Base-by-base conservation (phyloP, 2,329 filamentous ascomycete genomes). In the Alternaria sp. region DNA sequence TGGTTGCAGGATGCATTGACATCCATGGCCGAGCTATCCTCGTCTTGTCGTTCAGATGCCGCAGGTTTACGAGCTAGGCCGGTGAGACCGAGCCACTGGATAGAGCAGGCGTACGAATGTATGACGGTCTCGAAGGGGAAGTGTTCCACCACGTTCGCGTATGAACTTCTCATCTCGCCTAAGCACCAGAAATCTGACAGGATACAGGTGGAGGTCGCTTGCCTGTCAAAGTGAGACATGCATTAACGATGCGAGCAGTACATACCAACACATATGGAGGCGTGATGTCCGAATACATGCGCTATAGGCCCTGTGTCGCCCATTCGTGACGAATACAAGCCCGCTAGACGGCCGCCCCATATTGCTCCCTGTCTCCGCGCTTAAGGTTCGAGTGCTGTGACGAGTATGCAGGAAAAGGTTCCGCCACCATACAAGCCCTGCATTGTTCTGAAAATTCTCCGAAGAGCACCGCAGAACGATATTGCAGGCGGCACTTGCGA, bases 101-200 rank as follows among this genome's bases (percentile, higher is more conserved):
- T 28, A 34, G 18, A 42, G 57, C 53, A 46, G 59, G 44, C 16
- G 57, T 34, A 62, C 56, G 41, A 39, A 61, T 68, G 65, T 52
- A 68, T 54, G 59, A 54, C 59, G 54, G 34, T 59, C 63, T 61
- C 47, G 43, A 65, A 59, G 16, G 16, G 54, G 56, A 51, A 11
- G 20, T 42, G 59, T 63, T 42, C 41, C 59, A 67, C 53, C 44
- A 30, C 51, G 44, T 39, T 38, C 62, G 53, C 54, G 44, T 59
- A 48, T 30, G 44, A 58, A 54, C 57, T 46, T 46, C 44, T 59
- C 47, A 18, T 56, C 56, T 62, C 16, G 26, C n/a, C 36, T 36
- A 46, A 54, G 34, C 26, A 49, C 22, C 30, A 47, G 39, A 41
- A 56, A 64, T 55, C 51, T 54, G 63, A 53, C 43, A 53, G 42